Evolutionary conservation across 768 basidiomycete species (phyloP).

Genomic region (Leccinum subtestaceum): DNA sequence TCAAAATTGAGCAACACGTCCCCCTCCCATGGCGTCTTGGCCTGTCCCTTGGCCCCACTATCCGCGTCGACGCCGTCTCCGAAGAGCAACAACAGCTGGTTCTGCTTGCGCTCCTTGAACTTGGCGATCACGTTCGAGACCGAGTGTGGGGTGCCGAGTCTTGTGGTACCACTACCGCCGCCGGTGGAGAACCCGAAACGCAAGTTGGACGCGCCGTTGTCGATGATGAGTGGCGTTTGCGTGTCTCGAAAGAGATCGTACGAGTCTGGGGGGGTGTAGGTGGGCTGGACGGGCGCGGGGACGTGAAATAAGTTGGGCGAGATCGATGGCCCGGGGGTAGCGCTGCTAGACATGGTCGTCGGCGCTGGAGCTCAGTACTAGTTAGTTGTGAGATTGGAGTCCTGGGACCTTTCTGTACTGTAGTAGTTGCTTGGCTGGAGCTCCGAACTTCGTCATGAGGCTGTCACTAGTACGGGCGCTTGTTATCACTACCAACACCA

Average conservation of each 20-base stretch:
- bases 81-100: constrained; percentile 24
- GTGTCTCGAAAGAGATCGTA: constrained; percentile 52
- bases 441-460: not conserved
- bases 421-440: not conserved
- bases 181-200: constrained; percentile 81
- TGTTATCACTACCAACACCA: too few species aligned
- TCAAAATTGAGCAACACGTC: constrained; percentile 83
- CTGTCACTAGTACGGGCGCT: too few species aligned
- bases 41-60: too few species aligned
- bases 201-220: constrained; percentile 82
- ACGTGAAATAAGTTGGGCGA: constrained; percentile 13
- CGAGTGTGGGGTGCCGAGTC: constrained; percentile 43
- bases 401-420: not conserved
- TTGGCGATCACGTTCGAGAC: constrained; percentile 75
- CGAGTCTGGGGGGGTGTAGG: constrained; percentile 38
- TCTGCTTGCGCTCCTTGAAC: constrained; percentile 86
- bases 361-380: not conserved
- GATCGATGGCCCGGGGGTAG: constrained; percentile 7
- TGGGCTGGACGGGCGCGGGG: constrained; percentile 31
- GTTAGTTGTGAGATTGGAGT: not conserved
- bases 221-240: constrained; percentile 72
- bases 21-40: too few species aligned
- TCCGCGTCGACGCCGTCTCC: too few species aligned
- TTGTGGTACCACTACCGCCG: constrained; percentile 27
- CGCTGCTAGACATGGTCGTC: constrained; percentile 15